phyloP scores from a whole-genome alignment of 495 filamentous ascomycete genomes.

The Xanthoparmelia taractica region DNA sequence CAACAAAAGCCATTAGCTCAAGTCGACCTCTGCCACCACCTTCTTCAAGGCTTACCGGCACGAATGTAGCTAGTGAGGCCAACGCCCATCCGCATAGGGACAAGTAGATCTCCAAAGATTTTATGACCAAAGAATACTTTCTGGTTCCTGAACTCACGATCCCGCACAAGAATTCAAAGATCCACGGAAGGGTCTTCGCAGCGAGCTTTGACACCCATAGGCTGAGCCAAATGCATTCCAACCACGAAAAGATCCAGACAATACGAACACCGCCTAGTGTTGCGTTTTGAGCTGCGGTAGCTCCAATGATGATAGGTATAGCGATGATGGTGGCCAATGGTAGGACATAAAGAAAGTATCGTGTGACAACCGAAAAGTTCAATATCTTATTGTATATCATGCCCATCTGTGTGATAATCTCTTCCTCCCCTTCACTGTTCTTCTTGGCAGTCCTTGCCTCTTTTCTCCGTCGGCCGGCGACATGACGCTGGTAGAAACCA shows the following conservation, averaged over 20 bases:
- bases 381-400: conserved; percentile 75
- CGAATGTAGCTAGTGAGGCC: conserved; percentile 70
- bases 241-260: conserved; percentile 79
- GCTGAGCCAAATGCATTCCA: conserved; percentile 82
- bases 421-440: conserved; percentile 52
- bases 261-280: conserved; percentile 59
- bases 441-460: conserved; percentile 39
- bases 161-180: conserved; percentile 83
- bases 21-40: background rate
- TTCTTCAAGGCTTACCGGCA: conserved; percentile 41
- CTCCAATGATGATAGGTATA: conserved; percentile 72
- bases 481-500: conserved; percentile 38
- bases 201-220: conserved; percentile 83
- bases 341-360: conserved; percentile 82
- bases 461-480: conserved; percentile 49
- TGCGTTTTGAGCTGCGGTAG: conserved; percentile 43
- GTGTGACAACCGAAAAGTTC: conserved; percentile 75
- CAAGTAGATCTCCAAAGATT: conserved; percentile 72
- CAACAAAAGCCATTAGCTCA: background rate
- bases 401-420: conserved; percentile 73
- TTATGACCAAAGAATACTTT: conserved; percentile 82
- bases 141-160: conserved; percentile 85
- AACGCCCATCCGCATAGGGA: conserved; percentile 84
- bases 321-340: conserved; percentile 71
- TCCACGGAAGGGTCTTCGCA: conserved; percentile 64